A percentile compares a stretch with the other conserved stretches of the same genome.
Conservation (phyloP, 805 yeast genomes). For the Kazachstania psychrophila region DNA sequence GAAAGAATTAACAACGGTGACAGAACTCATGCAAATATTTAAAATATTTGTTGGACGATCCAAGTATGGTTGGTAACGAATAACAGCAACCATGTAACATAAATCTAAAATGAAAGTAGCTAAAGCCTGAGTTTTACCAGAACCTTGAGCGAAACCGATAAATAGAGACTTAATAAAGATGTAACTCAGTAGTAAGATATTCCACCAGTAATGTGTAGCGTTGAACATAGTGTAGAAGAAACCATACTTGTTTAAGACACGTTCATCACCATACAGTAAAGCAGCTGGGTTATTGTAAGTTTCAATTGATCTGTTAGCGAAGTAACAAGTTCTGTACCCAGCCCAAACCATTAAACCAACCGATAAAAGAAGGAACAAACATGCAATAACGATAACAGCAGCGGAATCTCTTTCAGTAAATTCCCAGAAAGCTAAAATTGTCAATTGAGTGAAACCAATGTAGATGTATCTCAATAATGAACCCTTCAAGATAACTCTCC, state of each 20-base stretch:
- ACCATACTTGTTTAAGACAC: slow-evolving; percentile 69
- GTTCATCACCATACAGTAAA: slow-evolving; percentile 67
- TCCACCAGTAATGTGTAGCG: slow-evolving; percentile 78
- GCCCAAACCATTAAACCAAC: slow-evolving; percentile 56
- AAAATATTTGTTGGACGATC: slow-evolving; percentile 73
- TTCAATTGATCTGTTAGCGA: slow-evolving; percentile 53
- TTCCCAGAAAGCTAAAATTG: slow-evolving; percentile 78
- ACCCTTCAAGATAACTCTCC: slow-evolving; percentile 62
- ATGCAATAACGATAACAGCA: slow-evolving; percentile 77
- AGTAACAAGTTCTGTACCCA: slow-evolving; percentile 50
- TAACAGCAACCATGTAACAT: slow-evolving; percentile 53
- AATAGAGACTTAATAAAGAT: slow-evolving; percentile 58
- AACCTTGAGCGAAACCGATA: slow-evolving; percentile 66
- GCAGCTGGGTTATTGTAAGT: slow-evolving; percentile 77
- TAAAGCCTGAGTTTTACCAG: slow-evolving; percentile 75
- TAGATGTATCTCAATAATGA: slow-evolving; percentile 65
- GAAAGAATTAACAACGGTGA: slow-evolving; percentile 69
- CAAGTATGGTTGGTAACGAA: slow-evolving; percentile 63
- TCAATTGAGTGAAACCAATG: slow-evolving; percentile 77
- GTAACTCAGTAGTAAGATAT: slow-evolving; percentile 51
- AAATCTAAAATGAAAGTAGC: slow-evolving; percentile 70
- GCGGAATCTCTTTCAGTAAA: slow-evolving; percentile 74
- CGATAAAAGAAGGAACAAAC: slow-evolving; percentile 54
- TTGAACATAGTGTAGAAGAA: slow-evolving; percentile 84
- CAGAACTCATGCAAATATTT: slow-evolving; percentile 61